A percentile compares a stretch with the other conserved stretches of the same genome.
Evolutionary conservation across 345 rosid genomes (phyloP).

Genomic region (Turnera subulata): DNA sequence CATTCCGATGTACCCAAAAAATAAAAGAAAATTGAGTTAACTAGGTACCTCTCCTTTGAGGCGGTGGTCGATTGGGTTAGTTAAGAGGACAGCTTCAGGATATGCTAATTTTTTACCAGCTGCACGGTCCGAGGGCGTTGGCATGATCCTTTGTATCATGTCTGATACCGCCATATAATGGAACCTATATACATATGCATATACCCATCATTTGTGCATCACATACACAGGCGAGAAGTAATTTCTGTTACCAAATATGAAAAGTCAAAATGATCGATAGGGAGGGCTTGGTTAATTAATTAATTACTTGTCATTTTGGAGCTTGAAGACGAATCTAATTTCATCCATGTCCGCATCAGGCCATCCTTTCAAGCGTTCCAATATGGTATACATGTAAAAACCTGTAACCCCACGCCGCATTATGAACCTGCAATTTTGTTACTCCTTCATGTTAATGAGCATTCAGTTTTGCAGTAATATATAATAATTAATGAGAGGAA

Average conservation of each 20-base stretch:
- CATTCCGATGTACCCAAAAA: too few species aligned
- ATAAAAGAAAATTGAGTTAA: background rate
- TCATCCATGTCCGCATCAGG: conserved; percentile 17
- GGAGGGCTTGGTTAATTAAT: background rate
- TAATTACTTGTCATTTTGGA: conserved; percentile 15
- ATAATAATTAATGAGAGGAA: background rate
- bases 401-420: conserved; percentile 15
- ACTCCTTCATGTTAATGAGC: background rate
- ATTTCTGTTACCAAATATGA: too few species aligned
- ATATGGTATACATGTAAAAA: conserved; percentile 11
- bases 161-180: conserved; percentile 14
- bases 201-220: too few species aligned
- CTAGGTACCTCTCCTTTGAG: conserved; percentile 12
- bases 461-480: too few species aligned
- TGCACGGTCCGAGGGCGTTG: conserved; percentile 7
- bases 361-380: conserved; percentile 24
- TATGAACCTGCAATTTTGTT: conserved; percentile 5
- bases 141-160: conserved; percentile 14
- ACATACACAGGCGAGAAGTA: too few species aligned
- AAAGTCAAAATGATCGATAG: too few species aligned
- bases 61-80: background rate
- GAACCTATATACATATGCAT: conserved; percentile 3
- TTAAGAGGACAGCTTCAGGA: conserved; percentile 20
- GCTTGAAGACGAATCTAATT: conserved; percentile 19
- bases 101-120: conserved; percentile 5